Conservation (phyloP, 345 rosid genomes). For the Hibiscus trionum region DNA sequence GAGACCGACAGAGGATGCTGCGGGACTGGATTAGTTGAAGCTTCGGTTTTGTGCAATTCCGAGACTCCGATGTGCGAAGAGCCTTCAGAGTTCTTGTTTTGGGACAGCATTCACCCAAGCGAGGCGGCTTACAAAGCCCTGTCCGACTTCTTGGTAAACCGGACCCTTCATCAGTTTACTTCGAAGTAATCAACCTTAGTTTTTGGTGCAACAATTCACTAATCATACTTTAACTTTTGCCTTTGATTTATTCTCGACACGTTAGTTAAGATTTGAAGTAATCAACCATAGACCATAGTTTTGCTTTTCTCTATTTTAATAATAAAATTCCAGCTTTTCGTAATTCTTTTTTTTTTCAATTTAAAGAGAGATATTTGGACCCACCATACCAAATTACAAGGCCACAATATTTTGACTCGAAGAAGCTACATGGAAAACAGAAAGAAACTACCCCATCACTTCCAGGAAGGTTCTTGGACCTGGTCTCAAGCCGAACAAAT, state of each 20-base stretch:
- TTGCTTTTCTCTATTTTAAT: not conserved
- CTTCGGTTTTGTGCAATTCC: constrained; percentile 23
- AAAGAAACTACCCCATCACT: not conserved
- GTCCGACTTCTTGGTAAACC: not conserved
- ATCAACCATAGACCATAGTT: no score
- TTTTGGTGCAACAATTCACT: not conserved
- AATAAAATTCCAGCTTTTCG: not conserved
- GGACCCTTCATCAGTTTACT: not conserved
- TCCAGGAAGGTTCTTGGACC: not conserved
- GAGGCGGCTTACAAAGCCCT: not conserved
- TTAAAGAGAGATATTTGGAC: not conserved
- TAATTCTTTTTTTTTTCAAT: not conserved
- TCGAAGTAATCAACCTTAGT: not conserved
- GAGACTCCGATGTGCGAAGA: constrained; percentile 20
- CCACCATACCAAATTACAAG: not conserved
- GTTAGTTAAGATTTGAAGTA: not conserved
- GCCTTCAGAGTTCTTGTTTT: constrained; percentile 22
- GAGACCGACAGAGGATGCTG: constrained; percentile 38
- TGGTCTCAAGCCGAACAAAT: not conserved
- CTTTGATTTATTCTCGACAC: not conserved
- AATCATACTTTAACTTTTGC: not conserved
- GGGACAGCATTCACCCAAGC: constrained; percentile 1
- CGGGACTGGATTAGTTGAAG: constrained; percentile 30
- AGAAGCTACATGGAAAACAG: not conserved
- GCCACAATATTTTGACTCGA: not conserved